Conservation (phyloP, 1,139 yeast genomes). For the Debaryomyces robertsiae region DNA sequence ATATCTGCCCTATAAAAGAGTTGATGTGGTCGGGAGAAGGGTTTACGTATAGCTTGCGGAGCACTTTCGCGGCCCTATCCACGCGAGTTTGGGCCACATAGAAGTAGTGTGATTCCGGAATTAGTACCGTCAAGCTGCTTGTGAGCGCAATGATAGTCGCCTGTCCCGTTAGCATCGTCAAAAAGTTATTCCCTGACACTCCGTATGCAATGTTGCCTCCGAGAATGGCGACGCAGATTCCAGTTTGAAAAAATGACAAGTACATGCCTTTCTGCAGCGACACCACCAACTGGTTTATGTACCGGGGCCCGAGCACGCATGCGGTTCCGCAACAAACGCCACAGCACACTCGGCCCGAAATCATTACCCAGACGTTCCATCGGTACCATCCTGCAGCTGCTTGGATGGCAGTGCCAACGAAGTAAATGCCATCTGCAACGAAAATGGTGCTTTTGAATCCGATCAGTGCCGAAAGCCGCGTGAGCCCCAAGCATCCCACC, state of each 20-base stretch:
- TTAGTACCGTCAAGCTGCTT: slow-evolving; percentile 1
- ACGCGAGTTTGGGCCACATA: slow-evolving; percentile 5
- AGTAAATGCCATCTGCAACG: slow-evolving; percentile 16
- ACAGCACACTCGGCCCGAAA: slow-evolving; percentile 25
- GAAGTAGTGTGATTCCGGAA: slow-evolving; percentile 10
- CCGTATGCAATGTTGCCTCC: slow-evolving; percentile 8
- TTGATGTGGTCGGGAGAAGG: slow-evolving; percentile 1
- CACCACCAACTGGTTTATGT: slow-evolving; percentile 24
- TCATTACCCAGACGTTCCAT: slow-evolving; percentile 17
- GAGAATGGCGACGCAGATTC: slow-evolving; percentile 22
- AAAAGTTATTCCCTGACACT: slow-evolving; percentile 3
- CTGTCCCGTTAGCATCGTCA: slow-evolving; percentile 23
- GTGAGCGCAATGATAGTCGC: slow-evolving; percentile 1
- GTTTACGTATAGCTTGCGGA: not conserved
- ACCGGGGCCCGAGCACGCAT: slow-evolving; percentile 31
- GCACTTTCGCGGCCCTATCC: not conserved
- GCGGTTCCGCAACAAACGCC: slow-evolving; percentile 32
- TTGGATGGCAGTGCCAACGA: slow-evolving; percentile 22
- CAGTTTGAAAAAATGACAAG: slow-evolving; percentile 28
- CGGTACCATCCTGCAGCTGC: slow-evolving; percentile 10
- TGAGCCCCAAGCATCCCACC: slow-evolving; percentile 26
- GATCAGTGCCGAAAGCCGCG: slow-evolving; percentile 11
- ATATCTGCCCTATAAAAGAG: not conserved
- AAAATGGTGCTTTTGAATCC: slow-evolving; percentile 16
- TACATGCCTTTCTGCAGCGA: slow-evolving; percentile 20